Base-by-base conservation (phyloP, 148 eudicot species). In the Dysphania ambrosioides region DNA sequence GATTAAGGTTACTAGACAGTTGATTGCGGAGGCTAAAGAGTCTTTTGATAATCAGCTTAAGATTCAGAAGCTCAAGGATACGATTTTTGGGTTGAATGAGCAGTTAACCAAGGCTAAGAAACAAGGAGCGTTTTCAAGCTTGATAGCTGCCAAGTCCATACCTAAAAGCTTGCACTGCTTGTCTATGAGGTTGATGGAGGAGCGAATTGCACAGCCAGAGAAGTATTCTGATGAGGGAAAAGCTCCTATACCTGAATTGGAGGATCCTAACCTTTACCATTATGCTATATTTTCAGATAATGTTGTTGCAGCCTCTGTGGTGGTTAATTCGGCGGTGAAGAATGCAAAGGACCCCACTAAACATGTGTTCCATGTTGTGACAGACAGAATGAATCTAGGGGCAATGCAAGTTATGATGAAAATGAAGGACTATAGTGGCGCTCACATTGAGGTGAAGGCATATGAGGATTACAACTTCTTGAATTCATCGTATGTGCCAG, bases 341-440 rank as follows among this genome's bases (percentile, higher is more conserved):
- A 91, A 93, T 77, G 75, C 96, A 9, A 91, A 91, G 73, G 97
- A 93, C 79, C 98, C 98, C 27, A 83, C 83, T 80, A 86, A 91
- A 79, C 98, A 93, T 30, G 98, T 93, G 42, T 91, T 93, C 66
- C 98, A 93, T 82, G 91, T 93, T n/a, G 98, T 93, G 73, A 93
- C 98, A 11, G 98, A 93, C 84, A 89, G 86, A 75, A 93, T 91
- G 97, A 93, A 93, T 77, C 91, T 93, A 7, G 98, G 98, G 55
- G 98, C 98, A 31, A 93, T 91, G 98, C 98, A 91, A 70, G 98
- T 93, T 77, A 93, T 91, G 94, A 86, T 93, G 85, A 91, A 89
- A 81, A 85, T 89, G 88, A 93, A 81, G 80, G 94, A 89, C 29
- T 93, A 93, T 61, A 85, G 83, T 75, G 97, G 98, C 31, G 98